phyloP scores from a whole-genome alignment of 139 green algal species.

The Diplosphaera chodatii region DNA sequence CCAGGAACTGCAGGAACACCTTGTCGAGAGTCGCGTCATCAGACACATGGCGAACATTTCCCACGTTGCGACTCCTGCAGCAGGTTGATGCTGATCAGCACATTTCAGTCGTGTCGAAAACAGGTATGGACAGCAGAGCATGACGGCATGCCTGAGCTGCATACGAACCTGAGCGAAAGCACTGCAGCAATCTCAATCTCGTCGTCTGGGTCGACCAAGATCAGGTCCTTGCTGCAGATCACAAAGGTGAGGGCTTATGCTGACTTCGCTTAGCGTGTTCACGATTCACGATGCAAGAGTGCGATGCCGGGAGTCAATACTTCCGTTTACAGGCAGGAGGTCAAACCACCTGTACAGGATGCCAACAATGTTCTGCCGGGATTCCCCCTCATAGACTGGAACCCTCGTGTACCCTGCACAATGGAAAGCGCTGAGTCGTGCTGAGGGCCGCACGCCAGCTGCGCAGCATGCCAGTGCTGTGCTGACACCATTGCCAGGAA shows the following conservation, averaged over 20 bases:
- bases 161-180: conserved; percentile 36
- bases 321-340: too few species aligned
- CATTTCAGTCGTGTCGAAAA: too few species aligned
- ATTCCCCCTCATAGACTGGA: conserved; percentile 46
- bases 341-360: too few species aligned
- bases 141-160: too few species aligned
- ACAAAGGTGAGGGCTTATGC: too few species aligned
- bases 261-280: too few species aligned
- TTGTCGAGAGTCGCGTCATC: conserved; percentile 48
- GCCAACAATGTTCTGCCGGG: conserved; percentile 50
- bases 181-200: conserved; percentile 56
- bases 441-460: too few species aligned
- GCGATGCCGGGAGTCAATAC: too few species aligned
- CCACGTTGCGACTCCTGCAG: conserved; percentile 27
- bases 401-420: conserved; percentile 39
- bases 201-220: conserved; percentile 68
- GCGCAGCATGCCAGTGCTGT: conserved; percentile 26
- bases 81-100: too few species aligned
- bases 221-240: conserved; percentile 75
- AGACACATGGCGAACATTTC: conserved; percentile 21
- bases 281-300: too few species aligned
- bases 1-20: conserved; percentile 46
- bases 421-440: background rate
- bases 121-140: too few species aligned
- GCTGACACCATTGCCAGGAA: background rate